Percentiles rank a stretch among this genome's conserved stretches.
Evolutionary conservation across 768 basidiomycete species (phyloP).

Genomic region (Auricularia auricula-judae): DNA sequence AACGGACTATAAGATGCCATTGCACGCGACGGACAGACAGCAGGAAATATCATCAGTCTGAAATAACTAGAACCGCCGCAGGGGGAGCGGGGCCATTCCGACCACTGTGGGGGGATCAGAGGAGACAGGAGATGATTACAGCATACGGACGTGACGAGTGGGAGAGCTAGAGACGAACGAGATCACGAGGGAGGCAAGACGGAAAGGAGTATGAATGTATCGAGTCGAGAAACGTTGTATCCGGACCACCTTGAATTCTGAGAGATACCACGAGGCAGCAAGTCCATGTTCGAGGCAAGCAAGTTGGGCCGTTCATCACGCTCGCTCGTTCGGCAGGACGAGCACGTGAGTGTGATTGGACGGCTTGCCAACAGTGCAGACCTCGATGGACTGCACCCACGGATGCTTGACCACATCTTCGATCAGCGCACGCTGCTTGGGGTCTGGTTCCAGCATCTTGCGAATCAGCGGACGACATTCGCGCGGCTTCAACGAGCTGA

Average conservation of each 20-base stretch:
- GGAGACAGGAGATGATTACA: not conserved
- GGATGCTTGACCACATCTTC: constrained; percentile 70
- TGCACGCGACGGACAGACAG: not conserved
- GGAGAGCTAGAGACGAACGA: not conserved
- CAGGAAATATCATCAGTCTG: not conserved
- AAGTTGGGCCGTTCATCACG: not conserved
- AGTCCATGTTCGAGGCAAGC: not conserved
- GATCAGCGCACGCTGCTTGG: constrained; percentile 59
- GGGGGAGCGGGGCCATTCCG: not conserved
- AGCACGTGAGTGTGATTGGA: not conserved
- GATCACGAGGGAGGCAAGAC: not conserved
- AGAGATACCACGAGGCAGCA: not conserved
- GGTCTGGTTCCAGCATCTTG: constrained; percentile 93
- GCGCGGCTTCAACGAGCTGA: constrained; percentile 81
- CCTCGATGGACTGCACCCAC: constrained; percentile 75
- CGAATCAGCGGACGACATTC: constrained; percentile 75
- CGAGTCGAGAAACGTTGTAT: not conserved
- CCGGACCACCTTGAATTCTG: not conserved
- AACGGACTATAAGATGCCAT: not conserved
- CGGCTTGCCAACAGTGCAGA: constrained; percentile 40
- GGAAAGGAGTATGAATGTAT: not conserved
- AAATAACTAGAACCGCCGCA: not conserved
- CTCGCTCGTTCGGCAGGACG: not conserved
- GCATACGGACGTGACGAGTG: not conserved
- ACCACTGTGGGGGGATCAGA: not conserved